Evolutionary conservation across 1,284 basidiomycete species (phyloP), one percentile per base, ranked within the genome.

Genomic region (Coniophora puteana): DNA sequence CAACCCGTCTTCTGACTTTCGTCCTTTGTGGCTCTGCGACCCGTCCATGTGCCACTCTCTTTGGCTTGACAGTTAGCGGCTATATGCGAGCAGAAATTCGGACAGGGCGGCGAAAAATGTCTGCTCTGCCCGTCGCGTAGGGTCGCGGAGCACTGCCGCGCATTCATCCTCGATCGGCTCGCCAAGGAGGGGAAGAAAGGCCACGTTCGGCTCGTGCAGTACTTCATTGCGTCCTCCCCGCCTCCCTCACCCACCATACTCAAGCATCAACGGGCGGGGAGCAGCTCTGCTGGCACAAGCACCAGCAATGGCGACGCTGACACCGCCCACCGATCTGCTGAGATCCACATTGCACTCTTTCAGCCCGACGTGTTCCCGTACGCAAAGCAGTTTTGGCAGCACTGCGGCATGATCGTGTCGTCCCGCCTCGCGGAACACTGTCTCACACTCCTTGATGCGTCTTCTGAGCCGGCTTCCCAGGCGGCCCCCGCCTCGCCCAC

Each of bases 301-400:
- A 41, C 34, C 48, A 51, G 44, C 1, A n/a, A n/a, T n/a, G 46
- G 46, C 40, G 30, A 38, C 31, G 44, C n/a, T n/a, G n/a, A n/a
- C n/a, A n/a, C n/a, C n/a, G n/a, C n/a, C n/a, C 55, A 22, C 49
- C 46, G 44, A 43, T 58, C 47, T 52, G 50, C 50, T 21, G 79
- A 85, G 47, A 69, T 94, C 0, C 82, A 93, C 61, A 88, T 95
- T 51, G 83, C 87, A 8, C 69, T 98, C 16, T 92, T 94, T 62
- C 80, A 82, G 4, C 66, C 70, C 11, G 70, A 79, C n/a, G 61
- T 74, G 4, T 87, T 80, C 51, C 58, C 76, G 1, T 58, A 87
- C 4, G 93, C 90, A 11, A 97, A 92, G 63, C 78, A 91, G 58
- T 97, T 94, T 62, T 97, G 95, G 93, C 94, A 98, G 55, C 94